Conservation (phyloP, 768 basidiomycete species). For the Naganishia onofrii region DNA sequence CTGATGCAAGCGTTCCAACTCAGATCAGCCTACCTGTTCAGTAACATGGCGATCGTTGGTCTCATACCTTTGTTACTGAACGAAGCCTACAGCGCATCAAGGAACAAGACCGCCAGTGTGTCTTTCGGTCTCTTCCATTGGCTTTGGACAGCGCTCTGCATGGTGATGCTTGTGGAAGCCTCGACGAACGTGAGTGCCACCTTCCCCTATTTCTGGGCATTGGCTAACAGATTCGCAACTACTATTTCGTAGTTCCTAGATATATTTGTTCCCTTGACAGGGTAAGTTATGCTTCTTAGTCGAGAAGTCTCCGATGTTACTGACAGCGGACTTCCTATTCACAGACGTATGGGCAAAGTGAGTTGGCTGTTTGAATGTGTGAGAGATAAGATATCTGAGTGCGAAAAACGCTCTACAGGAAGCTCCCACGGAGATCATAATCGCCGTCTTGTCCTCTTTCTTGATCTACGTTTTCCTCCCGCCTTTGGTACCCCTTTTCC, state of each 20-base stretch:
- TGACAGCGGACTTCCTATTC: constrained; percentile 56
- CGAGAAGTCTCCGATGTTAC: constrained; percentile 81
- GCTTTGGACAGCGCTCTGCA: constrained; percentile 18
- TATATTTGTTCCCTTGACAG: constrained; percentile 84
- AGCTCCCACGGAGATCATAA: constrained; percentile 82
- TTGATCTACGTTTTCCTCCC: constrained; percentile 63
- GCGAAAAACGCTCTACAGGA: constrained; percentile 53
- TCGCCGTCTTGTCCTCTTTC: constrained; percentile 70
- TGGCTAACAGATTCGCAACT: constrained; percentile 58
- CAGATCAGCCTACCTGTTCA: constrained; percentile 74
- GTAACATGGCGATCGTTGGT: constrained; percentile 54
- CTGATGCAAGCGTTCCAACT: constrained; percentile 63
- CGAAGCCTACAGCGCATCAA: constrained; percentile 5
- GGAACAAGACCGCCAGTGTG: constrained; percentile 59
- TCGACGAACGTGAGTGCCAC: constrained; percentile 41
- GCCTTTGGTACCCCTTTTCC: constrained; percentile 66
- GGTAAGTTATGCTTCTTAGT: constrained; percentile 58
- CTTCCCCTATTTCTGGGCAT: constrained; percentile 18
- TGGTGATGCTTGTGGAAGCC: constrained; percentile 52
- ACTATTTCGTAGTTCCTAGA: constrained; percentile 60
- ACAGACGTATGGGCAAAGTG: constrained; percentile 62
- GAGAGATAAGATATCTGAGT: neutral
- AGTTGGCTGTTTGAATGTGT: constrained; percentile 19
- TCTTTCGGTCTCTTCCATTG: constrained; percentile 12
- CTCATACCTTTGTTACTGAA: constrained; percentile 53